Base-by-base conservation (phyloP, 129 eudicot genomes). In the Escallonia rubra region DNA sequence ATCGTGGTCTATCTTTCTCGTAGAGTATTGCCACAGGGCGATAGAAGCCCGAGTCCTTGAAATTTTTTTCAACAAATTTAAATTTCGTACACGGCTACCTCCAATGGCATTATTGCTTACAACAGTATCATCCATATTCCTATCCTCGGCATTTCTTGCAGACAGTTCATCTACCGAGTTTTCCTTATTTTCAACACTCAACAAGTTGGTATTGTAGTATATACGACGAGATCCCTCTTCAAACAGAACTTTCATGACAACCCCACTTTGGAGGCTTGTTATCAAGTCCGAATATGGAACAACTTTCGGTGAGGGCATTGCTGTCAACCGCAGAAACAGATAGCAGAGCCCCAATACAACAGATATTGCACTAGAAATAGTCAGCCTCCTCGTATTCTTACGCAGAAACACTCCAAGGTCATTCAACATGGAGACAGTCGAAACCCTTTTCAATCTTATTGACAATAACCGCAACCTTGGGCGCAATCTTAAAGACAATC, bases 171-270 rank as follows among this genome's bases (percentile, higher is more conserved):
- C 86, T 41, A 67, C 87, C 8, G 55, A 74, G 8, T 9, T 43
- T 43, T 65, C 65, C n/a, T 61, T 23, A 41, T 74, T 65, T 45
- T 78, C 83, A 6, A 10, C 72, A 71, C 56, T 67, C 57, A 66
- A 41, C 9, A 58, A 59, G 14, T 76, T 80, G 0, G 86, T 80
- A 73, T 83, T 89, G 56, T 84, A 94, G 72, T 86, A 94, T 68
- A 94, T 86, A 3, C 82, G 80, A 2, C 97, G 85, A 2, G 97
- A 86, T 12, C 97, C 99, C 77, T 94, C 99, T 75, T 94, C 97
- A 73, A 94, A 94, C 72, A 84, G 47, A 75, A 94, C 99, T 56
- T 77, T 86, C 45, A 77, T 43, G 2, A 89, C 97, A 43, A 68
- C 67, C 74, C 97, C 97, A 63, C 68, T 78, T 43, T 85, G 86